Evolutionary conservation across 192 early-diverging fungal species (phyloP), one percentile per base, ranked within the genome.

Genomic region (Powellomyces hirtus): DNA sequence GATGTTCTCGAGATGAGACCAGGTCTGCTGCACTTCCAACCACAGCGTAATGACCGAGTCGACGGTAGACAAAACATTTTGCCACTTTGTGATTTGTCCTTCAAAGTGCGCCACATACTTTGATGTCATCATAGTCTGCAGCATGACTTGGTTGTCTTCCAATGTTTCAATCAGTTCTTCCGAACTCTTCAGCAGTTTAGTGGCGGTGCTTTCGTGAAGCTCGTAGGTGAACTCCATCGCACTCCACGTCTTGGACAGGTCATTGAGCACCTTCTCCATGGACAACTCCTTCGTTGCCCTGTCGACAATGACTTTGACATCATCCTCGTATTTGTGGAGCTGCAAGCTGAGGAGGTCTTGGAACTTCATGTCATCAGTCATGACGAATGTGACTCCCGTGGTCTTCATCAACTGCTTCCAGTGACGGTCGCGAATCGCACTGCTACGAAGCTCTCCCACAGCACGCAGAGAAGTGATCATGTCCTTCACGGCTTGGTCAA

Each of bases 331-430:
- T 67, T 84, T 87, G 65, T 87, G 84, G 14, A 88, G 74, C 57
- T 88, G 84, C 36, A 88, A 77, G 33, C 77, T 80, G 27, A 88
- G 72, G 30, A 88, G 60, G 57, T 88, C 86, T 50, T 87, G 79
- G 76, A 87, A 87, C 62, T 87, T 86, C 86, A 87, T 82, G 69
- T 87, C 84, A 51, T 81, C 78, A 0, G 85, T 88, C 71, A 87
- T 62, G 4, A 87, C 84, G 66, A 88, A 88, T 0, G 82, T 87
- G 1, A 87, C 84, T 8, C 86, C 86, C 0, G 84, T 87, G 27
- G 82, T 88, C 64, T 88, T 87, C 86, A 88, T 87, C 45, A 88
- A 69, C 71, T 88, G 86, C 59, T 87, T 88, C 86, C 86, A 88
- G 69, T 88, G 86, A 14, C 86, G 77, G 31, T 88, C 86, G 24